phyloP scores from a whole-genome alignment of 805 yeast genomes.

The Saccharomycopsis lassenensis region DNA sequence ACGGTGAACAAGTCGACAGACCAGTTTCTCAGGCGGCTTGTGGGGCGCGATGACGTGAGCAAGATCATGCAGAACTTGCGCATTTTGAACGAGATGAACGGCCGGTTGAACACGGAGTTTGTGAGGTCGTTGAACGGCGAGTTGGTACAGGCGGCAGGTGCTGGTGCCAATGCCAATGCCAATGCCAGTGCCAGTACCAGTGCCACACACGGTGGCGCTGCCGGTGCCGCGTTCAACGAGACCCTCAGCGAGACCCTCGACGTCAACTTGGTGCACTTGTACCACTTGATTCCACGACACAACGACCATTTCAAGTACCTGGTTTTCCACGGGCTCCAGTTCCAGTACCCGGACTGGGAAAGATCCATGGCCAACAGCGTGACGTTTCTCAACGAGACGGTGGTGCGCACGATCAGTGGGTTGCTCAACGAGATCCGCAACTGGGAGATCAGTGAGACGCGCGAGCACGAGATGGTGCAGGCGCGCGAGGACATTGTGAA shows the following conservation, averaged over 20 bases:
- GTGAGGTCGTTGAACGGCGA: background rate
- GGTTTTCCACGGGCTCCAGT: conserved; percentile 9
- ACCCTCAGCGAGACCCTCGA: conserved; percentile 2
- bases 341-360: conserved; percentile 13
- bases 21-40: conserved; percentile 8
- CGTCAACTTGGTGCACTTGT: conserved; percentile 23
- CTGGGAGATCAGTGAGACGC: too few species aligned
- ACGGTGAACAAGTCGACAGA: conserved; percentile 14
- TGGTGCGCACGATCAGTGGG: too few species aligned
- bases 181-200: background rate
- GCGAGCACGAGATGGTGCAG: too few species aligned
- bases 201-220: background rate
- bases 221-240: background rate
- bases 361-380: conserved; percentile 8
- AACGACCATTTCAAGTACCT: conserved; percentile 66
- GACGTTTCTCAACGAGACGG: too few species aligned
- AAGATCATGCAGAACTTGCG: conserved; percentile 9
- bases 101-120: background rate
- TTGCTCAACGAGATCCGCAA: too few species aligned
- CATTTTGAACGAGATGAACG: background rate
- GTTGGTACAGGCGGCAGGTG: conserved; percentile 2
- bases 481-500: too few species aligned
- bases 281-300: conserved; percentile 80
- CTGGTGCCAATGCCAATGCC: background rate
- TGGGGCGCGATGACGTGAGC: conserved; percentile 10